phyloP scores from a whole-genome alignment of 2,329 filamentous ascomycete species.

The Trichoderma semiorbis region DNA sequence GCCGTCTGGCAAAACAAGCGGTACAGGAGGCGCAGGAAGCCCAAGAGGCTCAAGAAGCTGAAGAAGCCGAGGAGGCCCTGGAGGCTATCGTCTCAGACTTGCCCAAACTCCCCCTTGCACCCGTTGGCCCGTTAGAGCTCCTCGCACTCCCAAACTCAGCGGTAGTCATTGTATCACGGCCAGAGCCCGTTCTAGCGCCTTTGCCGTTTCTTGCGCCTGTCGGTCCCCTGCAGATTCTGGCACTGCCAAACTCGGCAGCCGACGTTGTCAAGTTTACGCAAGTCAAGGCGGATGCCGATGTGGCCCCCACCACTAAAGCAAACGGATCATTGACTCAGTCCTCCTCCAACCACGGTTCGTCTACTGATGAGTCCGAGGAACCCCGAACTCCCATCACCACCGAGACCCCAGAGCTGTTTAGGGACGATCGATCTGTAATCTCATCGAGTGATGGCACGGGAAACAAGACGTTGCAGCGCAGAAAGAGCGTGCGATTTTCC shows the following conservation, averaged over 20 bases:
- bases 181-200: background rate
- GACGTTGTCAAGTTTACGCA: constrained; percentile 1
- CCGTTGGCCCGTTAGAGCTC: constrained; percentile 45
- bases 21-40: background rate
- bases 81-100: background rate
- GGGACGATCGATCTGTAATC: constrained; percentile 14
- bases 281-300: background rate
- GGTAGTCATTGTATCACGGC: background rate
- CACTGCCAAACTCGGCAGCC: constrained; percentile 53
- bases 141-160: constrained; percentile 52
- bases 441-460: constrained; percentile 25
- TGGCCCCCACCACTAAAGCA: background rate
- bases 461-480: constrained; percentile 35
- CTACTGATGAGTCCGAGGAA: constrained; percentile 13
- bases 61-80: background rate
- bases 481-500: constrained; percentile 69
- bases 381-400: constrained; percentile 16
- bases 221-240: constrained; percentile 20
- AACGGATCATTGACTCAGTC: background rate
- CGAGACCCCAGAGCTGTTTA: constrained; percentile 3
- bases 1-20: constrained; percentile 20
- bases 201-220: background rate
- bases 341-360: background rate
- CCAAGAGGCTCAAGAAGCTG: background rate
- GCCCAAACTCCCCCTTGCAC: constrained; percentile 27